phyloP scores from a whole-genome alignment of 2,329 filamentous ascomycete species.

The Podosphaera aphanis region DNA sequence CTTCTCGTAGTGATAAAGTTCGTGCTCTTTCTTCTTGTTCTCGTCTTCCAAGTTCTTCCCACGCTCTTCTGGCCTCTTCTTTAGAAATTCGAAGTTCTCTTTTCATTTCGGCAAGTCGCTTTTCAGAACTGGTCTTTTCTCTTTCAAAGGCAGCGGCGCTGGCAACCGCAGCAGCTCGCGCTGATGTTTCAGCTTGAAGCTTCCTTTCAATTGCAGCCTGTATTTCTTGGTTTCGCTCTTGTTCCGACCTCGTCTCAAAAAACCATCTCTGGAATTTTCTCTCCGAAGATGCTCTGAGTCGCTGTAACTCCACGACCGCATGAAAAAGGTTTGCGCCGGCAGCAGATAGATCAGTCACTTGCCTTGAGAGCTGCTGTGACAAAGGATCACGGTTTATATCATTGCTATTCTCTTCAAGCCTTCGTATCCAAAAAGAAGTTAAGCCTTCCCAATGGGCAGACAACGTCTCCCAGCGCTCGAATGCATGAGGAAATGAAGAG shows the following conservation, averaged over 20 bases:
- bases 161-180: slow-evolving; percentile 41
- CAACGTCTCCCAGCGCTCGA: slow-evolving; percentile 89
- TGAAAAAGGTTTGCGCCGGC: slow-evolving; percentile 94
- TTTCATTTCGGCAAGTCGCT: slow-evolving; percentile 69
- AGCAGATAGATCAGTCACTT: slow-evolving; percentile 91
- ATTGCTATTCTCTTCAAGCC: slow-evolving; percentile 67
- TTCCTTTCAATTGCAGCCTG: slow-evolving; percentile 57
- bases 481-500: slow-evolving; percentile 80
- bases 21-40: slow-evolving; percentile 85
- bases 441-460: slow-evolving; percentile 97
- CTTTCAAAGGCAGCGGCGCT: slow-evolving; percentile 42
- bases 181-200: slow-evolving; percentile 50
- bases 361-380: slow-evolving; percentile 68
- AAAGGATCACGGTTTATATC: slow-evolving; percentile 65
- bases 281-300: slow-evolving; percentile 80
- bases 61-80: slow-evolving; percentile 81
- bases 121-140: slow-evolving; percentile 47
- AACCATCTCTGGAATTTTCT: slow-evolving; percentile 98
- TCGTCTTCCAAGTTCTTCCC: slow-evolving; percentile 84
- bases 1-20: slow-evolving; percentile 63
- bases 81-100: slow-evolving; percentile 87
- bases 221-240: slow-evolving; percentile 64
- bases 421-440: slow-evolving; percentile 89
- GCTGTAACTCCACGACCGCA: slow-evolving; percentile 85
- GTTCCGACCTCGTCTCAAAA: slow-evolving; percentile 74